Base-by-base conservation (phyloP, 176 grass and related monocot genomes). In the Luzula sylvatica region DNA sequence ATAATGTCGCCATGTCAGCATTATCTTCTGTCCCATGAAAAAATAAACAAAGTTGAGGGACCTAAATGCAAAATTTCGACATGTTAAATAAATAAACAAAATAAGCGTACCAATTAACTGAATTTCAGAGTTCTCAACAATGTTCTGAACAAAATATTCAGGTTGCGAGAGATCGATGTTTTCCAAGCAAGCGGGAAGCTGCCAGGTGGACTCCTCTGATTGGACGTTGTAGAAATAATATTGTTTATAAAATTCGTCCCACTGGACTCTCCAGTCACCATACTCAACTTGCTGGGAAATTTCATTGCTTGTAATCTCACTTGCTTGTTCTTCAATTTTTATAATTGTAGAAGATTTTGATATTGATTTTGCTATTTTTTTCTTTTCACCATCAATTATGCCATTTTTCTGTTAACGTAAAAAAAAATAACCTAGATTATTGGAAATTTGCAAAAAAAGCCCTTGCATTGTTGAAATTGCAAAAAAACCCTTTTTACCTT, bases 131-230 rank as follows among this genome's bases (percentile, higher is more conserved):
- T 35, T 35, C 9, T 35, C 30, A 12, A 48, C 13, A 47, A 20
- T 26, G 1, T 27, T 63, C 58, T 46, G 23, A 63, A 46, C 42
- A 40, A 63, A 47, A 48, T 28, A 46, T 46, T 47, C 24, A n/a
- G 23, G 42, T 63, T 35, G 30, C 9, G 46, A 47, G 28, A 48
- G 19, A 63, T 26, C 21, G 62, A 78, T 70, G 67, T 86, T 50
- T 50, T 82, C 80, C 80, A 88, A 78, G 50, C 80, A 80, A 66
- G 69, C 50, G 75, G 90, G 90, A 64, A 70, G 80, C 16, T 67
- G 65, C 90, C 90, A 95, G 29, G 90, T 82, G 15, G 90, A 82
- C 46, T 88, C 84, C 26, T 82, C 67, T 68, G 90, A 79, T 42
- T 71, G 50, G 15, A 75, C 73, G 64, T 88, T 82, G 67, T 68